Base-by-base conservation (phyloP, 371 early-diverging fungal species). In the Lichtheimia ornata region DNA sequence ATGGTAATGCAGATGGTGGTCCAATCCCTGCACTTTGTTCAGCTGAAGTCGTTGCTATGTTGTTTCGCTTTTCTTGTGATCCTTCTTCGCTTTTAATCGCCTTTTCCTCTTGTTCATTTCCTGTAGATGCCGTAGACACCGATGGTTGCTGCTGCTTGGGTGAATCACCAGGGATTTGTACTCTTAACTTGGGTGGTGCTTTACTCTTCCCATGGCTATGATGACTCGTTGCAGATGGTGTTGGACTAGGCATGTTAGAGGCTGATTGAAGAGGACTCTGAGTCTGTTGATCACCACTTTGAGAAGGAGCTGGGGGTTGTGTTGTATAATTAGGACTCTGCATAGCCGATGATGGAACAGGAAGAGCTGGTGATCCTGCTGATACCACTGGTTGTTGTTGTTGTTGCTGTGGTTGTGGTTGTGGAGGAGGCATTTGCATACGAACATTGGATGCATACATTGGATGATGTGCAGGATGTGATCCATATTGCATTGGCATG, bases 1-100 rank as follows among this genome's bases (percentile, higher is more conserved):
- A 85, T 2, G 85, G 85, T 15, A 85, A 61, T 17, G 85, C 84
- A 15, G 85, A 85, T 0, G 85, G 71, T 15, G 81, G 73, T 13
- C 66, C 66, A 25, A 56, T 50, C 5, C 42, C 51, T 49, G 56
- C 30, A 17, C 7, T 59, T 9, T 52, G 57, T 12, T 64, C 20
- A 35, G 66, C 25, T 53, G 59, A n/a, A 47, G 47, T 27, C 12
- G 58, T 35, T 40, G 14, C 62, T 6, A 5, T 59, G 22, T 3
- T 58, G 14, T 24, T 51, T 56, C 25, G 63, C 25, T 62, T 53
- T 5, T 56, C 42, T 42, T 41, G 25, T 4, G 27, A 28, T 25
- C n/a, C 22, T 47, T 35, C 11, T n/a, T 47, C 47, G 14, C 18
- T 17, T 27, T 56, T 45, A 22, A 22, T 22, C n/a, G 27, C 13